Evolutionary conservation across 352 stramenopile genomes (phyloP), one percentile per base, ranked within the genome.

Genomic region (Phytophthora ohioensis): DNA sequence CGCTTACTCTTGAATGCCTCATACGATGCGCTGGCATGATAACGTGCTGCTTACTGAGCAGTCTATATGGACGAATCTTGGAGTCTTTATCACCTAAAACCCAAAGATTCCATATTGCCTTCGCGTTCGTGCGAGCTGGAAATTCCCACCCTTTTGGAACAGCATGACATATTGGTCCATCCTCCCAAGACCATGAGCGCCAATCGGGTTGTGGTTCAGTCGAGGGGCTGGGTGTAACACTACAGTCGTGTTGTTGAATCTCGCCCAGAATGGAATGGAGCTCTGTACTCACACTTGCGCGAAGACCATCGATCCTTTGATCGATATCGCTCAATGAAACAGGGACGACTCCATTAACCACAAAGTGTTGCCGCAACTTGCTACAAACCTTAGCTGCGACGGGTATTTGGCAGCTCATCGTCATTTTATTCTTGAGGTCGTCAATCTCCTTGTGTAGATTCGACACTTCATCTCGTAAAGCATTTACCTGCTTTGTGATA

Each of bases 61-160:
- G 34, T 42, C 30, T 15, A n/a, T 59, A 54, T 2, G 60, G 60
- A 1, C 49, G 38, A 21, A 60, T 60, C 17, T n/a, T 15, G 1
- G 58, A 30, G 48, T 66, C 48, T 3, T 39, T 42, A n/a, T 52
- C 30, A 6, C 58, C 48, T 17, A 57, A 66, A 27, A 43, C 43
- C 12, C 57, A 65, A 3, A 65, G 32, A 49, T 58, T 66, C 43
- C 45, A 66, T 48, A 46, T 66, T 30, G 11, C 6, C 9, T 58
- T 66, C 3, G 47, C 46, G 15, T 3, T 66, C 0, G 30, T 2
- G 11, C 48, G 39, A 31, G 47, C 58, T 51, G 58, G 36, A 53
- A 58, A 57, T 27, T 66, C 38, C 58, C 39, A 58, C 4, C 35
- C 34, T 12, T 17, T 48, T 56, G 57, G 57, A 7, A 64, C 45